These are phyloP conservation scores for Spiromyces aspiralis DNA, from an alignment of 371 early-diverging fungal species.

Conservation along the genomic window DNA sequence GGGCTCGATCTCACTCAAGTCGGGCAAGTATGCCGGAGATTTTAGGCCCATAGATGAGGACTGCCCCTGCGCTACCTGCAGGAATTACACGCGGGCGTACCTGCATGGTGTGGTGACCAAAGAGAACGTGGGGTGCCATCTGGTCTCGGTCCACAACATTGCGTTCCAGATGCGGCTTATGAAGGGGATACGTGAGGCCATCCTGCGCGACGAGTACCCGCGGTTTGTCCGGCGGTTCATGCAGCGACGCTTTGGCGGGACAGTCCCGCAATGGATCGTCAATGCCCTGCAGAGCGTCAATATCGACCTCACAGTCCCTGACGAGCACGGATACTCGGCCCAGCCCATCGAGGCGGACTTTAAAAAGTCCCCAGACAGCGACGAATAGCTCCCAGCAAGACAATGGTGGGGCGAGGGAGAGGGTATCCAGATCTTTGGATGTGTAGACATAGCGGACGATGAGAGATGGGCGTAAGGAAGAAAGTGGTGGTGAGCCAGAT, in stretches of 20 bases:
- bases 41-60: constrained; percentile 60
- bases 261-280: constrained; percentile 78
- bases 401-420: no score
- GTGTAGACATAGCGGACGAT: no score
- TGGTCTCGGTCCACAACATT: constrained; percentile 81
- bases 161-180: constrained; percentile 80
- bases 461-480: no score
- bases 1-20: constrained; percentile 54
- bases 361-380: no score
- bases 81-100: constrained; percentile 63
- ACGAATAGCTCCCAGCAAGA: no score
- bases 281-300: constrained; percentile 64
- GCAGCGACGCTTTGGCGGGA: constrained; percentile 43
- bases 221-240: constrained; percentile 65
- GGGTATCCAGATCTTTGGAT: no score
- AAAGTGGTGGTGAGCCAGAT: no score
- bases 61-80: constrained; percentile 80
- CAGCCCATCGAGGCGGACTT: constrained; percentile 13
- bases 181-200: constrained; percentile 60
- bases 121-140: constrained; percentile 83
- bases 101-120: constrained; percentile 54
- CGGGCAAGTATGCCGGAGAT: constrained; percentile 45
- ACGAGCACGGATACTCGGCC: constrained; percentile 15
- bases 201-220: constrained; percentile 60
- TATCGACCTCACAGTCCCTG: constrained; percentile 37